Conservation (phyloP, 2,329 filamentous ascomycete genomes). For the Xylariaceae sp. region DNA sequence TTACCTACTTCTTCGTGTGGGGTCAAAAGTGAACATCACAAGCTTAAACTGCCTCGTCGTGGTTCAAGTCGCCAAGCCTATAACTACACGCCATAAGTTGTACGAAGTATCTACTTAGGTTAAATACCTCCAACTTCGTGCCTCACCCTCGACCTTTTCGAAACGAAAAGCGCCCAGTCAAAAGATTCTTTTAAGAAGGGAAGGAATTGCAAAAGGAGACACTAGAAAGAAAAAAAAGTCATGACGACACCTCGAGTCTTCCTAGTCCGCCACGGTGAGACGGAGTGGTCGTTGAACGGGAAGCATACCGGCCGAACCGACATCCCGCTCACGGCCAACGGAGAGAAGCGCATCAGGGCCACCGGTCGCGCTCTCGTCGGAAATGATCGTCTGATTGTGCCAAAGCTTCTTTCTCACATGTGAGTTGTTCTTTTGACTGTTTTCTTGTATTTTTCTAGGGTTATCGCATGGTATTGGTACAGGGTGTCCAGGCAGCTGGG, state of each 20-base stretch:
- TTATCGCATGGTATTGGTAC: background rate
- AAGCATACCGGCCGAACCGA: constrained; percentile 82
- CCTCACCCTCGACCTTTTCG: no score
- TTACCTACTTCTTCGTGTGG: no score
- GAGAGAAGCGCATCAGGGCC: constrained; percentile 67
- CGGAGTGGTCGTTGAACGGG: constrained; percentile 87
- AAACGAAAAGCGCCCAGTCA: no score
- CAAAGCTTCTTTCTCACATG: constrained; percentile 76
- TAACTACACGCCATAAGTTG: no score
- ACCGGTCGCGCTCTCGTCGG: constrained; percentile 84
- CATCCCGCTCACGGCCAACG: constrained; percentile 75
- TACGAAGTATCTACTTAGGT: no score
- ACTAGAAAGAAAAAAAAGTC: background rate
- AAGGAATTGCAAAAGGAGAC: no score
- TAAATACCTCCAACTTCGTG: no score
- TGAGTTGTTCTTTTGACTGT: constrained; percentile 38
- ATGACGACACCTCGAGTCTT: constrained; percentile 65
- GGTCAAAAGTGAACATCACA: no score
- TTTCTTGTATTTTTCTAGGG: background rate
- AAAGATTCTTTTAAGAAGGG: no score
- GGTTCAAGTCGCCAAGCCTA: no score
- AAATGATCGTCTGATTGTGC: constrained; percentile 76
- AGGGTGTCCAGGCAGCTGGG: no score
- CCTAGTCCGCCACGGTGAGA: constrained; percentile 86
- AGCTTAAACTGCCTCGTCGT: no score